Evolutionary conservation across 768 basidiomycete genomes (phyloP).

Genomic region (Agaricus blazei): DNA sequence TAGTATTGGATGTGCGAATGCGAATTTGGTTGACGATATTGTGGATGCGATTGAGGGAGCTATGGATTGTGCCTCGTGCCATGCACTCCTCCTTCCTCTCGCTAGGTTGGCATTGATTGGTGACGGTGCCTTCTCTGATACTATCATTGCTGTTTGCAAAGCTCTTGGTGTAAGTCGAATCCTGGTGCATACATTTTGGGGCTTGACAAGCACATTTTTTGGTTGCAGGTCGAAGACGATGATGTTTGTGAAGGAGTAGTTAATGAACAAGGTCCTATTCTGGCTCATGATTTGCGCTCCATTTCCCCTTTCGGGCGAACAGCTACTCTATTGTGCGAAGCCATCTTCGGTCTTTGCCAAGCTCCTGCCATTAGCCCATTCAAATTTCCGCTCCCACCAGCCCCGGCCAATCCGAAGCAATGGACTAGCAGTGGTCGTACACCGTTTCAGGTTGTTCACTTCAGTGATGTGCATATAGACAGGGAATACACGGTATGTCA

Average conservation of each 20-base stretch:
- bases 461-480: conserved; percentile 63
- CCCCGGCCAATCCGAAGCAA: conserved; percentile 28
- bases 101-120: conserved; percentile 43
- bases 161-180: conserved; percentile 26
- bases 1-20: conserved; percentile 11
- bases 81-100: conserved; percentile 42
- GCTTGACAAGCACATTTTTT: background rate
- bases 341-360: conserved; percentile 50
- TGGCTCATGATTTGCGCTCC: conserved; percentile 49
- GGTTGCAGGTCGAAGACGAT: conserved; percentile 39
- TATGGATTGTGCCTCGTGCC: conserved; percentile 46
- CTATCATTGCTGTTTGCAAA: conserved; percentile 41
- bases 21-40: conserved; percentile 34
- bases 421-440: conserved; percentile 31
- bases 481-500: conserved; percentile 42
- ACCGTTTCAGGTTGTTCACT: conserved; percentile 54
- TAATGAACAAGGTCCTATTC: conserved; percentile 46
- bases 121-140: conserved; percentile 38
- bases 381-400: conserved; percentile 38
- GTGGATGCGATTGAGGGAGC: conserved; percentile 39
- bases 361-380: conserved; percentile 39
- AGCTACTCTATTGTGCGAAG: conserved; percentile 50
- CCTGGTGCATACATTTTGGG: background rate
- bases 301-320: conserved; percentile 43
- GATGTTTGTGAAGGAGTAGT: conserved; percentile 57